These are phyloP conservation scores for Apodospora peruviana DNA, from an alignment of 495 filamentous ascomycete species.

Conservation along the genomic window DNA sequence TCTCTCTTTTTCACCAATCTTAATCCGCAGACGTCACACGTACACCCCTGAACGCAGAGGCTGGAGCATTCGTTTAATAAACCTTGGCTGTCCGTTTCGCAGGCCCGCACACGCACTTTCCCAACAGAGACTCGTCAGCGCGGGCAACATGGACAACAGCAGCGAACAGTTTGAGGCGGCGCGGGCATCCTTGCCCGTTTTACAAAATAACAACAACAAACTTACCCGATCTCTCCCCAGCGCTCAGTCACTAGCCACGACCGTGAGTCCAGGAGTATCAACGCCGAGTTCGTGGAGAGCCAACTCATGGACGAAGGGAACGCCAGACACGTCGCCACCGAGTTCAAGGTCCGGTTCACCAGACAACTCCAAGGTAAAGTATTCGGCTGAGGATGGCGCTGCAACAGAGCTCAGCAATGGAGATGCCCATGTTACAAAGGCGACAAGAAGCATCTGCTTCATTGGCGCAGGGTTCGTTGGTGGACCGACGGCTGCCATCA, in stretches of 20 bases:
- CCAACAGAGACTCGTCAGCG: too few relatives aligned
- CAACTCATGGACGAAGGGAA: conserved; percentile 13
- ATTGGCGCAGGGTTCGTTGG: conserved; percentile 39
- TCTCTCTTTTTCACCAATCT: too few relatives aligned
- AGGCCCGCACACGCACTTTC: too few relatives aligned
- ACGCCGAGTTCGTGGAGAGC: conserved; percentile 18
- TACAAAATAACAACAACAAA: too few relatives aligned
- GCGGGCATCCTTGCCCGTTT: background rate
- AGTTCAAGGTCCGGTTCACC: conserved; percentile 19
- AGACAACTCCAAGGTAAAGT: conserved; percentile 8
- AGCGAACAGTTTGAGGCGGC: too few relatives aligned
- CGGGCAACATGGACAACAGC: too few relatives aligned
- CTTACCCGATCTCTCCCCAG: conserved; percentile 18
- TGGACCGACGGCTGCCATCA: conserved; percentile 70
- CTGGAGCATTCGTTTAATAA: too few relatives aligned
- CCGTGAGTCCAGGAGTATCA: conserved; percentile 15
- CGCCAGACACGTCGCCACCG: conserved; percentile 20
- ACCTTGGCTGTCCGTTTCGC: too few relatives aligned
- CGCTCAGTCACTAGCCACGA: conserved; percentile 19
- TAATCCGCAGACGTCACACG: too few relatives aligned
- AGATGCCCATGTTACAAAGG: background rate
- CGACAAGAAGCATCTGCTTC: background rate
- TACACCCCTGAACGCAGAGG: too few relatives aligned
- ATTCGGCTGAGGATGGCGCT: conserved; percentile 1
- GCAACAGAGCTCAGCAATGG: background rate